Base-by-base conservation (phyloP, 148 eudicot species). In the Camellia japonica region DNA sequence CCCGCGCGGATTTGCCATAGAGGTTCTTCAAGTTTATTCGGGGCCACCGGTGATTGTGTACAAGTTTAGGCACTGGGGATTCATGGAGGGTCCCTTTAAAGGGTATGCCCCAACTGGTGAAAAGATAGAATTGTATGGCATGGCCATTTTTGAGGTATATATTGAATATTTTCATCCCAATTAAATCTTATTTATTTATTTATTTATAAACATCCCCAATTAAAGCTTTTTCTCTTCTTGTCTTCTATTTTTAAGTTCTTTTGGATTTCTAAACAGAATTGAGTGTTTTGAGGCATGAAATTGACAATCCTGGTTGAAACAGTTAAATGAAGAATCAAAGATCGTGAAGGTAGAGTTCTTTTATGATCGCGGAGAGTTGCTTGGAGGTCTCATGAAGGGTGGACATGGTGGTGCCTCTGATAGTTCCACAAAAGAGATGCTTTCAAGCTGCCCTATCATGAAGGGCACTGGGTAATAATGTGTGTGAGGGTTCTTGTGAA, bases 61-160 rank as follows among this genome's bases (percentile, higher is more conserved):
- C 85, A 93, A 90, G 86, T 93, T 93, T 55, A 81, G 95, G 87
- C 97, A 93, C 60, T 93, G 94, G 95, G 97, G 89, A 38, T 78
- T 82, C 78, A 88, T 93, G 93, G 97, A 93, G 77, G 97, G 93
- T 12, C 95, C 92, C 58, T 93, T 90, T 70, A 87, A 90, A 84
- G 95, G 94, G 2, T 88, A 91, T 79, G 82, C 82, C 19, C 90
- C 97, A 46, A 90, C 97, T 0, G 93, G 94, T 62, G 90, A 93
- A 60, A 52, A 81, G 63, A 90, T 88, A 1, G 88, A 93, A 74
- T 78, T 91, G 23, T 87, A 80, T 73, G 94, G 97, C 14, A 81
- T 87, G 38, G 85, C 83, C 23, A 64, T 87, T 73, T 88, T 87
- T 82, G 85, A 88, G 91, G 95, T 91, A 82, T 30, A 30, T 30